A percentile compares a stretch with the other conserved stretches of the same genome.
Evolutionary conservation across 2,329 filamentous ascomycete genomes (phyloP).

Genomic region (Zasmidium angulare): DNA sequence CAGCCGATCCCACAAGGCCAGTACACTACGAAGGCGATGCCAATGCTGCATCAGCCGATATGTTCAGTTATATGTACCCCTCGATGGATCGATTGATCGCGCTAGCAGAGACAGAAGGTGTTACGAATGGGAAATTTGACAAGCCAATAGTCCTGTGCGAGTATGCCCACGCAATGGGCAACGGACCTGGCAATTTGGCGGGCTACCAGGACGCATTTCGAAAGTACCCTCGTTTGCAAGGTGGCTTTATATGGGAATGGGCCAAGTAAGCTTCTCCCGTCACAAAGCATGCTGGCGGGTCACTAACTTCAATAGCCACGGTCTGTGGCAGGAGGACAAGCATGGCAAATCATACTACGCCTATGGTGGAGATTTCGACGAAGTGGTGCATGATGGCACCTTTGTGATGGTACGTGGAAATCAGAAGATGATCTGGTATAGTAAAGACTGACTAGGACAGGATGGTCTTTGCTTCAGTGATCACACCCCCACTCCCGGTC

Average conservation of each 20-base stretch:
- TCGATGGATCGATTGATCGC: conserved; percentile 52
- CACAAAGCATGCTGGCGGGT: not conserved
- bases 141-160: conserved; percentile 61
- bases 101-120: conserved; percentile 31
- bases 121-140: conserved; percentile 36
- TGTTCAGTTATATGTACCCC: conserved; percentile 69
- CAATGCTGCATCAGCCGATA: conserved; percentile 60
- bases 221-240: conserved; percentile 60
- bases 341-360: conserved; percentile 42
- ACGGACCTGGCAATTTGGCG: conserved; percentile 67
- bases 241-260: conserved; percentile 55
- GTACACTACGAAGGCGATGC: conserved; percentile 68
- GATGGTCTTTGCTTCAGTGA: conserved; percentile 45
- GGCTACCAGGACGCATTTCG: conserved; percentile 68
- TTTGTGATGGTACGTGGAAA: conserved; percentile 38
- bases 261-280: conserved; percentile 31
- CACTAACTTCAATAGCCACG: conserved; percentile 28
- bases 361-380: conserved; percentile 47
- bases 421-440: not conserved
- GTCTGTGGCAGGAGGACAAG: conserved; percentile 41
- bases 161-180: conserved; percentile 68
- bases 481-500: conserved; percentile 41
- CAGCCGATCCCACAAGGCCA: conserved; percentile 57
- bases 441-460: not conserved
- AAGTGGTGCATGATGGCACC: conserved; percentile 42